Conservation (phyloP, 1,284 basidiomycete species). For the Moniliella sp. region DNA sequence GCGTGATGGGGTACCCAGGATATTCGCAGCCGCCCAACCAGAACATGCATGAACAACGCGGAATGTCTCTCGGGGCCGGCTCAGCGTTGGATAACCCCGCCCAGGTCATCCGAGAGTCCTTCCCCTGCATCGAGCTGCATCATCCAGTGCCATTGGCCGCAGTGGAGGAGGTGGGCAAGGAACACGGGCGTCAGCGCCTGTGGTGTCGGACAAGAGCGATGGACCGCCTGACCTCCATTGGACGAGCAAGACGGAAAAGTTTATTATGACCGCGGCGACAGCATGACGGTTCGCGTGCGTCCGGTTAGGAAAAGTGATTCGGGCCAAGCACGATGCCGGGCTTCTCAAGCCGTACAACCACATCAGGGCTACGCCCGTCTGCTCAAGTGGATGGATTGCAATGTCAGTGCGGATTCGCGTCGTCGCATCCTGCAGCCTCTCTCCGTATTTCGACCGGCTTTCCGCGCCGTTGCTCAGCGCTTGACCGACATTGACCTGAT, state of each 20-base stretch:
- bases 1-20: too few relatives aligned
- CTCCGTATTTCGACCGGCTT: conserved; percentile 74
- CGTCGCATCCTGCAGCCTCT: conserved; percentile 71
- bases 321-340: conserved; percentile 88
- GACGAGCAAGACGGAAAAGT: conserved; percentile 44
- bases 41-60: too few relatives aligned
- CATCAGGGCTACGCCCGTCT: conserved; percentile 38
- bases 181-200: background rate
- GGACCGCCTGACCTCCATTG: too few relatives aligned
- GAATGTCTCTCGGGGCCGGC: too few relatives aligned
- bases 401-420: conserved; percentile 41
- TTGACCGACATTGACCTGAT: conserved; percentile 81
- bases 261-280: conserved; percentile 80
- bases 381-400: conserved; percentile 58
- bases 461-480: conserved; percentile 56
- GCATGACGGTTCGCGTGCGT: conserved; percentile 67
- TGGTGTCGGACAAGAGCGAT: too few relatives aligned
- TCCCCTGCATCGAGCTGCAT: background rate
- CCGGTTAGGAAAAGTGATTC: conserved; percentile 70
- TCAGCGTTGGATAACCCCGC: background rate
- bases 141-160: background rate
- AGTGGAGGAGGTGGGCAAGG: background rate
- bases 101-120: too few relatives aligned
- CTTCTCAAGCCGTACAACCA: conserved; percentile 87
- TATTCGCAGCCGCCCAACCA: too few relatives aligned